Evolutionary conservation across 192 early-diverging fungal genomes (phyloP), one percentile per base, ranked within the genome.

Genomic region (Linnemannia schmuckeri): DNA sequence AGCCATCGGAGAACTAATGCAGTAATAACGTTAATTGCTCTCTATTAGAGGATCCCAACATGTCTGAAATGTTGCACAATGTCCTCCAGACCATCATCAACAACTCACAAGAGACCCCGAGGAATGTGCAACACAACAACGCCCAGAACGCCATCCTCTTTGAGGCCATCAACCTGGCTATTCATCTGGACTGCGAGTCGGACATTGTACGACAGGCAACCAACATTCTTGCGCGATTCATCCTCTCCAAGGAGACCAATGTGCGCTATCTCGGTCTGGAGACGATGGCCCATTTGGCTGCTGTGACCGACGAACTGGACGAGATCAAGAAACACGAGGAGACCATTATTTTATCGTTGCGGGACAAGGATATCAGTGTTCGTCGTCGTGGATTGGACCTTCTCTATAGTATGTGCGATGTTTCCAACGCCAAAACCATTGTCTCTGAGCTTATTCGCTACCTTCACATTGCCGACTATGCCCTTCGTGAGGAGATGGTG

Each of bases 331-430:
- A 89, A 44, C 94, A 96, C 82, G 95, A 97, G 89, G 94, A 93
- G 74, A 96, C 95, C 8, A 97, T 99, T 75, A 93, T 99, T 81
- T 93, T 93, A 86, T 97, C 97, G 0, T 89, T 99, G 84, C 94
- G 96, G 41, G 99, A 99, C 91, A 97, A 97, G 82, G 99, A 99
- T 83, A 96, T 99, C 86, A 98, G 97, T 90, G 98, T 99, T 47
- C 90, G 99, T 27, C 94, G 98, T 42, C 93, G 97, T 35, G 99
- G 97, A 8, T 85, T 99, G 82, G 98, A 99, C 89, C 89, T 99
- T 4, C 84, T 99, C 35, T 99, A 99, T 90, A 96, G 95, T 81
- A 99, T 99, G 97, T 99, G 98, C 90, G 97, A 98, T 80, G 92
- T 92, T 10, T 90, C 90, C 76, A 99, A 97, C 80, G 95, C 97